These are phyloP conservation scores for Aspergillus niger DNA, from an alignment of 2,329 filamentous ascomycete species.

Conservation along the genomic window DNA sequence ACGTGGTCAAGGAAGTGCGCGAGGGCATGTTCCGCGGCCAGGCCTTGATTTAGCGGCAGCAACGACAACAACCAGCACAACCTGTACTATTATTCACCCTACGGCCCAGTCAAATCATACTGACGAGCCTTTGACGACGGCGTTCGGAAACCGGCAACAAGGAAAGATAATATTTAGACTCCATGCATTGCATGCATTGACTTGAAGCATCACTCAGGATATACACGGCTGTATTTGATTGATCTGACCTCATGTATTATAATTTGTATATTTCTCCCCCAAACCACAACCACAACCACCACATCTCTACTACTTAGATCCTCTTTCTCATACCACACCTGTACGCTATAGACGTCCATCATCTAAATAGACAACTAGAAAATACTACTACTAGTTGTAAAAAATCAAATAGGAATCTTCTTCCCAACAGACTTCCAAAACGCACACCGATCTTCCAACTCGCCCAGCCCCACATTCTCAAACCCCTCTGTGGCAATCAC, in stretches of 20 bases:
- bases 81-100: slow-evolving; percentile 1
- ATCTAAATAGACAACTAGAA: too few relatives aligned
- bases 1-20: slow-evolving; percentile 88
- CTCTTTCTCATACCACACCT: too few relatives aligned
- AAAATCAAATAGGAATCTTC: slow-evolving; percentile 49
- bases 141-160: neutral
- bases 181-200: neutral
- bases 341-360: too few relatives aligned
- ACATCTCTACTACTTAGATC: neutral
- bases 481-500: slow-evolving; percentile 53
- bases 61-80: neutral
- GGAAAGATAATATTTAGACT: neutral
- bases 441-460: slow-evolving; percentile 52
- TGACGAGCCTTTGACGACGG: neutral
- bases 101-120: neutral
- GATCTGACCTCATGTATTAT: neutral
- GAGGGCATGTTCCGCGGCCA: slow-evolving; percentile 84
- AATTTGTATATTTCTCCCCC: neutral
- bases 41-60: slow-evolving; percentile 63
- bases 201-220: neutral
- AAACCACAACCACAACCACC: neutral
- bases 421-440: slow-evolving; percentile 56
- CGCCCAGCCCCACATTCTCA: slow-evolving; percentile 38
- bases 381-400: too few relatives aligned
- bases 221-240: neutral